Evolutionary conservation across 2,329 filamentous ascomycete species (phyloP).

Genomic region (Metarhizium guizhouense): DNA sequence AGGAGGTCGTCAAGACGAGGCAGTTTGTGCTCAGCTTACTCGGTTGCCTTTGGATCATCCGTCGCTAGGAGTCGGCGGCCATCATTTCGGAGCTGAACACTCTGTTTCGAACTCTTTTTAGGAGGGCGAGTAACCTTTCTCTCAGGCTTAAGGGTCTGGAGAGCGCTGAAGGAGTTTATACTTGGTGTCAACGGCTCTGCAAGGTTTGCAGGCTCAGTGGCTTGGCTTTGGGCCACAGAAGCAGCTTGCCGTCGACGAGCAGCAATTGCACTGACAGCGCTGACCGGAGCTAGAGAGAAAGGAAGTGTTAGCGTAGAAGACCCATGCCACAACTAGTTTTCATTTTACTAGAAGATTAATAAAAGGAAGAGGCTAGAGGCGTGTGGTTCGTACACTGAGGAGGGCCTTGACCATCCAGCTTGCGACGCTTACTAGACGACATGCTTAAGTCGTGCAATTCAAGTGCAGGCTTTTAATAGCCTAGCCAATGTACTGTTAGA

Average conservation of each 20-base stretch:
- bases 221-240: conserved; percentile 6
- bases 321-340: neutral
- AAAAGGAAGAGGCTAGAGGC: neutral
- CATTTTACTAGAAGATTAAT: neutral
- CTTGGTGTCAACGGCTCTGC: conserved; percentile 13
- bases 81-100: conserved; percentile 1
- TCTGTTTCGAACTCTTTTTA: conserved; percentile 10
- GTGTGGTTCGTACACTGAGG: conserved; percentile 19
- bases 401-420: conserved; percentile 20
- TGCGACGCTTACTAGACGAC: conserved; percentile 26
- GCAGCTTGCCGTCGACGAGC: conserved; percentile 21
- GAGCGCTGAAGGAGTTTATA: conserved; percentile 20
- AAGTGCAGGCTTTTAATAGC: neutral
- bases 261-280: conserved; percentile 28
- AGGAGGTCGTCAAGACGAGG: neutral
- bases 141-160: conserved; percentile 13
- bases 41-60: neutral
- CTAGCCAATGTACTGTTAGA: neutral
- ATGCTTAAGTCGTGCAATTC: neutral
- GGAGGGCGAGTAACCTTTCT: conserved; percentile 8
- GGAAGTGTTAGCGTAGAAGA: neutral
- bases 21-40: neutral
- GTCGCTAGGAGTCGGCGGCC: neutral
- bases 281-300: conserved; percentile 13
- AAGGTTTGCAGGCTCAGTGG: neutral